Evolutionary conservation across 1,284 basidiomycete genomes (phyloP).

Genomic region (Apiotrichum gamsii): DNA sequence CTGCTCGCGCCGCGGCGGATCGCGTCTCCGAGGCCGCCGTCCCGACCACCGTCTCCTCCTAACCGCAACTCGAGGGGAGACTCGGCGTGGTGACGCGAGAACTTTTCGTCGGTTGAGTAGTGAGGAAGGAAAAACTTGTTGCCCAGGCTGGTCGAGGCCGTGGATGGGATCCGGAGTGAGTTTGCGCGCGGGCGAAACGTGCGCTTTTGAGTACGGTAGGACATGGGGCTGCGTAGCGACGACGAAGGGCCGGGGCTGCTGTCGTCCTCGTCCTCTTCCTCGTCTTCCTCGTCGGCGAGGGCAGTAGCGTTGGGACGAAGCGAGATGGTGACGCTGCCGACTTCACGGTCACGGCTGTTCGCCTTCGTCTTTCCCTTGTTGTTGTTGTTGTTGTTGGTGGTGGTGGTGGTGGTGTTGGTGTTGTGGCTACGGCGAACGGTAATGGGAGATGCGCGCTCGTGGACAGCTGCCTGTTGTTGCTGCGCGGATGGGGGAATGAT

Average conservation of each 20-base stretch:
- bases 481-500: no score
- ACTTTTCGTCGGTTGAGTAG: conserved; percentile 44
- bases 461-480: not conserved
- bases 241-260: conserved; percentile 1
- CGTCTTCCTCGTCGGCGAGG: conserved; percentile 12
- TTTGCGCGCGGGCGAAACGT: conserved; percentile 22
- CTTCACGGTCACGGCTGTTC: conserved; percentile 17
- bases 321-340: conserved; percentile 32
- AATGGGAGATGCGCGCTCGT: not conserved
- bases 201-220: not conserved
- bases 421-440: not conserved
- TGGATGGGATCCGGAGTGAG: conserved; percentile 21
- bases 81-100: conserved; percentile 27
- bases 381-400: not conserved
- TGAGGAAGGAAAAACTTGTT: conserved; percentile 39
- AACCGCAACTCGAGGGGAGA: conserved; percentile 33
- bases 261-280: conserved; percentile 5
- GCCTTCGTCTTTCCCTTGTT: conserved; percentile 4
- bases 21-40: conserved; percentile 40
- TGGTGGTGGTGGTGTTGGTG: not conserved
- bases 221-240: not conserved
- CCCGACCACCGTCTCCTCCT: conserved; percentile 40
- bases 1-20: conserved; percentile 29
- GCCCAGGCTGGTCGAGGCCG: conserved; percentile 4
- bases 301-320: conserved; percentile 16